A percentile compares a stretch with the other conserved stretches of the same genome.
phyloP scores from a whole-genome alignment of 2,329 filamentous ascomycete genomes.

The Ophiostoma sp. region DNA sequence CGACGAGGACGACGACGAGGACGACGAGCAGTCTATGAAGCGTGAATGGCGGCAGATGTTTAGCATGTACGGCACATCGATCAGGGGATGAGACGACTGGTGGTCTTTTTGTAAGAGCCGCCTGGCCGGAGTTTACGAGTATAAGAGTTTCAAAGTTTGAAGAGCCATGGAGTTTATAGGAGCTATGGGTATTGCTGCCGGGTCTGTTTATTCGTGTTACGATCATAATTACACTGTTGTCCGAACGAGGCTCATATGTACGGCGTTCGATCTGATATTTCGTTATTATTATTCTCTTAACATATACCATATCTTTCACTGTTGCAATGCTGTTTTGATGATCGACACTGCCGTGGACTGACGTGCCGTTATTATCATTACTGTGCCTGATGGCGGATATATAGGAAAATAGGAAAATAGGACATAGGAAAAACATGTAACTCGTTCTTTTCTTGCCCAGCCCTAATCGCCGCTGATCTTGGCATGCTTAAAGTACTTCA shows the following conservation, averaged over 20 bases:
- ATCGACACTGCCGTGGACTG: not conserved
- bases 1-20: not conserved
- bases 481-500: constrained; percentile 98
- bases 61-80: constrained; percentile 59
- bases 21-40: not conserved
- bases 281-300: too few species aligned
- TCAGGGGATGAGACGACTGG: constrained; percentile 31
- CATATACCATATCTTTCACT: too few species aligned
- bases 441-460: not conserved
- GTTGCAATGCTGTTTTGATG: not conserved
- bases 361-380: constrained; percentile 8
- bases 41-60: constrained; percentile 56
- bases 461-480: constrained; percentile 66
- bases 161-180: too few species aligned
- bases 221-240: too few species aligned
- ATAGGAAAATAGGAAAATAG: not conserved
- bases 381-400: constrained; percentile 12
- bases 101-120: not conserved
- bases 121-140: too few species aligned
- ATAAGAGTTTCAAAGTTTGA: too few species aligned
- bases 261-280: too few species aligned
- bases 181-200: too few species aligned
- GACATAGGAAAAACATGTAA: not conserved
- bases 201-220: too few species aligned
- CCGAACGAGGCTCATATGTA: too few species aligned